A percentile compares a stretch with the other conserved stretches of the same genome.
These are phyloP conservation scores for Hypoxylon sp. DNA, from an alignment of 2,329 filamentous ascomycete genomes.

Conservation along the genomic window DNA sequence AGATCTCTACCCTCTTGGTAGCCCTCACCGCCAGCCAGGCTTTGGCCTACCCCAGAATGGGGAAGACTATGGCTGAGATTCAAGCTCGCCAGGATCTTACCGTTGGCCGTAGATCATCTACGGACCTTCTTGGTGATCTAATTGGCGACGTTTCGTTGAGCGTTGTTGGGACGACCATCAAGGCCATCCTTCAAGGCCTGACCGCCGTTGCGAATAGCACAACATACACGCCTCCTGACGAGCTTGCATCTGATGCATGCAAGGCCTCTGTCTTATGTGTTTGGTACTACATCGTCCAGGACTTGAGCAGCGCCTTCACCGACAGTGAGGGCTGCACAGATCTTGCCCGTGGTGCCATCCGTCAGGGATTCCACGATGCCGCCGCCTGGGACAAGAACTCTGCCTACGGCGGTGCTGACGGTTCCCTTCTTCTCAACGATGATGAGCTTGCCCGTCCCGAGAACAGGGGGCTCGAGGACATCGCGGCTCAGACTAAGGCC, in stretches of 20 bases:
- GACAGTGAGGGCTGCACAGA: slow-evolving; percentile 53
- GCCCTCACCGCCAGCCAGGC: slow-evolving; percentile 27
- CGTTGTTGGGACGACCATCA: slow-evolving; percentile 39
- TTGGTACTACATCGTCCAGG: slow-evolving; percentile 55
- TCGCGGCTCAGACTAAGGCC: slow-evolving; percentile 53
- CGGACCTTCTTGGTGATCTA: slow-evolving; percentile 44
- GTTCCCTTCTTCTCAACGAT: slow-evolving; percentile 56
- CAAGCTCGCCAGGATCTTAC: slow-evolving; percentile 38
- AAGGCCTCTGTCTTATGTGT: slow-evolving; percentile 52
- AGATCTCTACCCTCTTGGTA: slow-evolving; percentile 33
- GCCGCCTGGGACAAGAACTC: slow-evolving; percentile 56
- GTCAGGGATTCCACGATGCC: slow-evolving; percentile 62
- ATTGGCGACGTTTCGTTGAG: slow-evolving; percentile 19
- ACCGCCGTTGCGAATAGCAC: slow-evolving; percentile 32
- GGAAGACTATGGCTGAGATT: slow-evolving; percentile 43
- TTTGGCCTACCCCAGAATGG: slow-evolving; percentile 46
- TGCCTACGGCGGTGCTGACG: slow-evolving; percentile 58
- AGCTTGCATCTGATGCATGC: slow-evolving; percentile 44
- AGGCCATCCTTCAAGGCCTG: slow-evolving; percentile 39
- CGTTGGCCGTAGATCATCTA: slow-evolving; percentile 41
- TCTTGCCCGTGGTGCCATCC: slow-evolving; percentile 58
- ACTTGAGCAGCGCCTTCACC: slow-evolving; percentile 53
- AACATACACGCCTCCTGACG: slow-evolving; percentile 41
- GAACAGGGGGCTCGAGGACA: slow-evolving; percentile 60
- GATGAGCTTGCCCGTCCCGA: slow-evolving; percentile 56